Percentiles rank a stretch among this genome's conserved stretches.
Evolutionary conservation across 495 filamentous ascomycete species (phyloP).

Genomic region (Neurospora intermedia): DNA sequence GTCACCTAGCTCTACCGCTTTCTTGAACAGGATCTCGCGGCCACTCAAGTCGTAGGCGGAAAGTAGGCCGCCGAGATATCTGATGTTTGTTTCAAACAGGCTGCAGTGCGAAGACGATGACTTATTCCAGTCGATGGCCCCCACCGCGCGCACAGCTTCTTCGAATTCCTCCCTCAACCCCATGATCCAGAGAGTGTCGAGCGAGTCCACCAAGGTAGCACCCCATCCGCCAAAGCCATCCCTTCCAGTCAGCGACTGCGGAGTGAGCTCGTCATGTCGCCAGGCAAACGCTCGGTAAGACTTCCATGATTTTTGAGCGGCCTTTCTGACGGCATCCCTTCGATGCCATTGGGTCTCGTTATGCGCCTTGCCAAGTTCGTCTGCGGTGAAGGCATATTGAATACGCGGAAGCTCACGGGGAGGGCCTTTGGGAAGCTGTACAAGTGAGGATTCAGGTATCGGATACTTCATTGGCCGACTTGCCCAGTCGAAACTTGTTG

Average conservation of each 20-base stretch:
- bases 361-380: conserved; percentile 21
- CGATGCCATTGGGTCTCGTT: conserved; percentile 17
- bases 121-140: conserved; percentile 72
- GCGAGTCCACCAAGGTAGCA: conserved; percentile 72
- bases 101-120: conserved; percentile 42
- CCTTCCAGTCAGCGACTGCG: conserved; percentile 41
- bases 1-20: conserved; percentile 75
- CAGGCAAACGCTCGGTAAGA: conserved; percentile 67
- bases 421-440: conserved; percentile 23
- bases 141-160: conserved; percentile 57
- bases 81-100: conserved; percentile 70
- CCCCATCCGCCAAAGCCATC: conserved; percentile 79
- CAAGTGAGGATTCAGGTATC: conserved; percentile 19
- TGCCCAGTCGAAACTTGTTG: conserved; percentile 35
- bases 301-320: conserved; percentile 62
- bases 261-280: conserved; percentile 63
- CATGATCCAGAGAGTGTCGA: conserved; percentile 92
- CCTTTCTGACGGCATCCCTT: conserved; percentile 44
- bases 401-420: conserved; percentile 27
- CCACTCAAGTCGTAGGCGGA: conserved; percentile 65
- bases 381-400: conserved; percentile 28
- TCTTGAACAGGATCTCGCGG: conserved; percentile 50
- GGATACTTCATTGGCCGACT: conserved; percentile 21
- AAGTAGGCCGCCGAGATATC: conserved; percentile 70
- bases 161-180: conserved; percentile 69